Evolutionary conservation across 2,329 filamentous ascomycete species (phyloP).

Genomic region (Diaporthe sp.): DNA sequence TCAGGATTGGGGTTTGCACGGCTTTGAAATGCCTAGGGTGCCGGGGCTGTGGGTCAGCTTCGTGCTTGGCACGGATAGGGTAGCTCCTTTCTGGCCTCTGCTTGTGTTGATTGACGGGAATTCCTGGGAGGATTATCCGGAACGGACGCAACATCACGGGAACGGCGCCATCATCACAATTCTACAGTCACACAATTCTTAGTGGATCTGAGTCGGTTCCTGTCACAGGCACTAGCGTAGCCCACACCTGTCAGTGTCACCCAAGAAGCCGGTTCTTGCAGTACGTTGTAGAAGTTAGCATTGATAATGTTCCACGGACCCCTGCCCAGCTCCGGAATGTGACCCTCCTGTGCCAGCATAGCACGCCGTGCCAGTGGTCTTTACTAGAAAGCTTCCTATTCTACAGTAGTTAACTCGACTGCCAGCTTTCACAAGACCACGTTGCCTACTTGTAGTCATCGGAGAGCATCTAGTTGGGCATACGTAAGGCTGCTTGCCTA

Average conservation of each 20-base stretch:
- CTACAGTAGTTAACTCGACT: not conserved
- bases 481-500: not conserved
- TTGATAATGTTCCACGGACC: not conserved
- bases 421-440: not conserved
- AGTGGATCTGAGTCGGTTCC: not conserved
- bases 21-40: not conserved
- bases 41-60: constrained; percentile 13
- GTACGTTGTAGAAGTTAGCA: not conserved
- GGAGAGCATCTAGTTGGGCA: not conserved
- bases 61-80: constrained; percentile 2
- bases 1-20: not conserved
- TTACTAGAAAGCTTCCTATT: not conserved
- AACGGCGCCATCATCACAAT: not conserved
- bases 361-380: no score
- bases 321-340: not conserved
- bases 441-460: not conserved
- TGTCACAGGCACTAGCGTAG: not conserved
- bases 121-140: constrained; percentile 3
- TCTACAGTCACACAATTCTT: not conserved
- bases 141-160: not conserved
- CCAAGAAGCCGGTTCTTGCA: not conserved
- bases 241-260: not conserved
- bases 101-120: constrained; percentile 17
- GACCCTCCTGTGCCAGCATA: not conserved
- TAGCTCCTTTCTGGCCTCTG: not conserved